Base-by-base conservation (phyloP, 2,329 filamentous ascomycete species). In the Waltergamsia citrina region DNA sequence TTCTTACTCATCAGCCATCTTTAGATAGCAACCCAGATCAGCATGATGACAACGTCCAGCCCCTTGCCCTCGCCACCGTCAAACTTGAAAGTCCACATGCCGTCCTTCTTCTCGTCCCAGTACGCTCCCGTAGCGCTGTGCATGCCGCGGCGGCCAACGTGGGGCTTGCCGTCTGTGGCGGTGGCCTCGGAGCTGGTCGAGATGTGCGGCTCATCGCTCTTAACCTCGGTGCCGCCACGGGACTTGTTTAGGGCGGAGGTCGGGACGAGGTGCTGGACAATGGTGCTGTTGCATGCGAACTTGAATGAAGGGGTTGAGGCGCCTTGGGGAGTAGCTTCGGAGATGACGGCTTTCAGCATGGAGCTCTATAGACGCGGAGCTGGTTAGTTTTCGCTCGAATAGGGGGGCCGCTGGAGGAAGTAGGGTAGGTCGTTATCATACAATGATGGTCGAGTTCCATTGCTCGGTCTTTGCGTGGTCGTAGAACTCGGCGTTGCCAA, bases 271-370 rank as follows among this genome's bases (percentile, higher is more conserved):
- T 96, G 90, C 67, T 98, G 90, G 47, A 96, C 93, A 54, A 96
- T 95, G 45, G 90, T 96, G 68, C 85, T 93, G 71, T 94, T 96
- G 64, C 94, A 87, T 47, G 87, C 85, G 64, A 90, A 96, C 63
- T 96, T 96, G 75, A 80, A 94, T 12, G 67, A 60, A 5, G 84
- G 81, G 18, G 74, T 65, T 19, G 67, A 60, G 40, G 67, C 64
- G 41, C 69, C 62, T 31, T 69, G 56, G 14, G 74, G 69, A 14
- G 73, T 76, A 33, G 81, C 78, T 54, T 88, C 83, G 45, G 80
- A 78, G 59, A 90, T 85, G 44, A 90, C 70, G 34, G 78, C 71
- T 52, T 82, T 78, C 43, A 92, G 78, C 55, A 90, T 83, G 36
- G 70, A 74, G 65, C 81, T 85, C 81, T 86, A 47, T 36, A 38